Base-by-base conservation (phyloP, 2,329 filamentous ascomycete genomes). In the Fusarium tupiense region DNA sequence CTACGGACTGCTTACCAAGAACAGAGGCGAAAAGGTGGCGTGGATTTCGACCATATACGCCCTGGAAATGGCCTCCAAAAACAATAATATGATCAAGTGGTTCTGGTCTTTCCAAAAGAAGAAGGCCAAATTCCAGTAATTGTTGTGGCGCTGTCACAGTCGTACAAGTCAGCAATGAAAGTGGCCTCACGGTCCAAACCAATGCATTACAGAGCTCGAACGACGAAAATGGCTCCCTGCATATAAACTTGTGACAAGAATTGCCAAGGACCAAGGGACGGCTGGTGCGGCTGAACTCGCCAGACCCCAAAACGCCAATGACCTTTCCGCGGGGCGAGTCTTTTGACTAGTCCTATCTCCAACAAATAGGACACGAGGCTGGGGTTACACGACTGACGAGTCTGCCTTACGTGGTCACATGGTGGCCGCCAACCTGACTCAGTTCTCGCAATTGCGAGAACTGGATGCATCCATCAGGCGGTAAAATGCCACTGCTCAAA, bases 21-120 rank as follows among this genome's bases (percentile, higher is more conserved):
- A 14, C 6, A 2, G 4, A 20, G 53, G 37, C 53, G 16, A 54
- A 26, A 53, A 14, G 3, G 52, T 29, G 52, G 35, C 24, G 35
- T 37, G 6, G 0, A 40, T 29, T 1, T 13, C 3, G 24, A 31
- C 11, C 37, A 31, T n/a, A 24, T 14, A 41, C 0, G 24, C 31
- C 5, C 8, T 2, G 2, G 24, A 0, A 13, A 14, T n/a, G 26
- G 26, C 26, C 26, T 26, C 26, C 26, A 26, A 8, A 22, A 56
- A n/a, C 14, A 40, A 19, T 38, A 11, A 31, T 1, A 24, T 13
- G 0, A 2, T 14, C 22, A 14, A n/a, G 26, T 31, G 53, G 37
- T 0, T 31, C 0, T 13, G 26, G 2, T 1, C 4, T 0, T 43
- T 11, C 26, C 0, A 11, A 13, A 38, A 1, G 12, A 24, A 20